Base-by-base conservation (phyloP, 306 rosid species). In the Sicyos baderoa region DNA sequence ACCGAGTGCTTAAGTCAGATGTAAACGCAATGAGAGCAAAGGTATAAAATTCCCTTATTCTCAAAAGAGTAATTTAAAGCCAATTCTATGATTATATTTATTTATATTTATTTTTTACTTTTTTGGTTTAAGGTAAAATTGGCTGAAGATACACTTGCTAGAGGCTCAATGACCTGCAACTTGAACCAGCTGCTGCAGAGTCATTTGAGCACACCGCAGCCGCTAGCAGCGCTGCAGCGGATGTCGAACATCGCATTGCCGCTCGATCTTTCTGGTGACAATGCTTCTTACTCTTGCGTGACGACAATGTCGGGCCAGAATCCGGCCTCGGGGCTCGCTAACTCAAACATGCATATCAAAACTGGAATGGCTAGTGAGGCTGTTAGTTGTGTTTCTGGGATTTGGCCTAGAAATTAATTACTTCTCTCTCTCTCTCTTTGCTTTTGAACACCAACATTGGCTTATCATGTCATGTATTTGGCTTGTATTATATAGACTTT, bases 21-120 rank as follows among this genome's bases (percentile, higher is more conserved):
- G 97, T 94, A 22, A 97, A 94, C 78, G 99, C 97, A 7, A 68
- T 94, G 80, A 94, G 96, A 83, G 99, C 99, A 25, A 94, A 83
- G 97, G 97, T 51, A 49, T 8, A 13, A 0, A 49, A 15, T 49
- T 49, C 53, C 19, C 58, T 54, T 9, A 18, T 19, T 54, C 58
- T 54, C 57, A 54, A 18, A 54, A 2, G 17, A 48, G n/a, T n/a
- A n/a, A 1, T 48, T 48, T 9, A 5, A 54, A 3, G 22, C 6
- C 60, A 8, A 29, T 29, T 3, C 57, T 48, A 40, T 40, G 12
- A 40, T 7, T 40, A 7, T 37, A 37, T 5, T 40, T 40, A n/a
- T 40, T 40, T 29, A 29, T 29, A 25, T 25, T 35, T 35, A 4
- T 27, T 52, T 0, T 14, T 59, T 59, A 0, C 4, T 29, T 62